Evolutionary conservation across 352 stramenopile species (phyloP), one percentile per base, ranked within the genome.

Genomic region (Pythium apleroticum): DNA sequence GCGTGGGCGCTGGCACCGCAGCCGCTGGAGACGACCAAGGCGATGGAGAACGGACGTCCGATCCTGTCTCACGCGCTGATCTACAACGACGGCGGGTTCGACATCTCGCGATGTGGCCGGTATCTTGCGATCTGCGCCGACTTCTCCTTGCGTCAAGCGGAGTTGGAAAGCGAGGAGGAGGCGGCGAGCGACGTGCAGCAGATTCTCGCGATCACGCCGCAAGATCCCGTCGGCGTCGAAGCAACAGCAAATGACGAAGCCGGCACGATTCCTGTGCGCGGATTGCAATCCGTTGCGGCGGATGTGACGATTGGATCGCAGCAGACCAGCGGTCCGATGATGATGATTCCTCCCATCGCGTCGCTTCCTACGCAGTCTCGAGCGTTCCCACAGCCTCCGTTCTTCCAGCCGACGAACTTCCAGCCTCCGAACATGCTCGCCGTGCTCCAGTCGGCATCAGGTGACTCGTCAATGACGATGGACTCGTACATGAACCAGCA

Each of bases 21-120:
- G 61, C 86, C 84, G 15, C 65, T 90, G 12, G 62, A 90, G 39
- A 80, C 75, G 35, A 91, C 89, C 59, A 93, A 93, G 57, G 86
- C 86, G 11, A 95, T 95, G 86, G 81, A 89, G 57, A 91, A 92
- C 63, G 90, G 84, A 27, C 85, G 84, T 11, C 73, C 90, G 0
- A 84, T 96, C 63, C 71, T 98, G 45, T 93, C 89, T 1, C 88
- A 97, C 59, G 93, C 96, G 5, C 82, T 99, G 55, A 89, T 99
- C 28, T 99, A 99, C 76, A 99, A 98, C 68, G 96, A 99, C 72
- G 96, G 97, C 52, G 97, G 97, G 37, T 98, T 99, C 75, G 97
- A 99, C 75, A 89, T 99, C 45, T 98, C 96, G 17, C 80, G 84
- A 19, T 98, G 97, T 68, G 97, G 97, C 2, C 91, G 90, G 25